Percentiles rank a stretch among this genome's conserved stretches.
These are phyloP conservation scores for Eucalyptus brandiana DNA, from an alignment of 345 rosid species.

Conservation along the genomic window DNA sequence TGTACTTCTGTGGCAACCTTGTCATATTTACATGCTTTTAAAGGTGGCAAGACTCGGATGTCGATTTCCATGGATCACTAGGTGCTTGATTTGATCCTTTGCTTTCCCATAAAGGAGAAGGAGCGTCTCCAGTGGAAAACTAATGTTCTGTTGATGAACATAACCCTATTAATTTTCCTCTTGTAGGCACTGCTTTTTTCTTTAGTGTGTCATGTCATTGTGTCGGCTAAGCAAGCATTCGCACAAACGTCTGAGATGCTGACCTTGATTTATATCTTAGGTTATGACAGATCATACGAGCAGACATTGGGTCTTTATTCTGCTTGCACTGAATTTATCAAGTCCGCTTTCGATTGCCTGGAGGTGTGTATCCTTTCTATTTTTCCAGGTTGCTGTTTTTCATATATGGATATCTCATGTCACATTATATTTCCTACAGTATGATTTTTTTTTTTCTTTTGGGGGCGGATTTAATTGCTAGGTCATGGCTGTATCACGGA, in stretches of 20 bases:
- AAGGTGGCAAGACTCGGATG: background rate
- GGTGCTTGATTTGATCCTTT: background rate
- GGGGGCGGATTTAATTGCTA: slow-evolving; percentile 2
- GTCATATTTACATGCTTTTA: too few species aligned
- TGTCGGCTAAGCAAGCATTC: background rate
- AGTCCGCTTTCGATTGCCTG: slow-evolving; percentile 73
- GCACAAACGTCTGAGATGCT: background rate
- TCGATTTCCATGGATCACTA: background rate
- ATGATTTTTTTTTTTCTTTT: background rate
- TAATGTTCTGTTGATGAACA: background rate
- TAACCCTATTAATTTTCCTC: background rate
- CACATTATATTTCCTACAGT: background rate
- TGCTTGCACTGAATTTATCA: slow-evolving; percentile 88
- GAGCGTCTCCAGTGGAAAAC: background rate
- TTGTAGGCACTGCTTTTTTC: background rate
- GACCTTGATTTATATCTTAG: slow-evolving; percentile 14
- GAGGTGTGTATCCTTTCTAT: slow-evolving; percentile 23
- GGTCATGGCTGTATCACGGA: slow-evolving; percentile 97
- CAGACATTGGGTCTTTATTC: slow-evolving; percentile 97
- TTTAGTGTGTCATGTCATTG: background rate
- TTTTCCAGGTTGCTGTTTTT: background rate
- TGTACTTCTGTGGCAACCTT: background rate
- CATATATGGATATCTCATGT: background rate
- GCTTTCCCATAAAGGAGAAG: background rate
- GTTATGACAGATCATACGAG: slow-evolving; percentile 79